Base-by-base conservation (phyloP, 2,329 filamentous ascomycete genomes). In the Pseudogymnoascus sp. region DNA sequence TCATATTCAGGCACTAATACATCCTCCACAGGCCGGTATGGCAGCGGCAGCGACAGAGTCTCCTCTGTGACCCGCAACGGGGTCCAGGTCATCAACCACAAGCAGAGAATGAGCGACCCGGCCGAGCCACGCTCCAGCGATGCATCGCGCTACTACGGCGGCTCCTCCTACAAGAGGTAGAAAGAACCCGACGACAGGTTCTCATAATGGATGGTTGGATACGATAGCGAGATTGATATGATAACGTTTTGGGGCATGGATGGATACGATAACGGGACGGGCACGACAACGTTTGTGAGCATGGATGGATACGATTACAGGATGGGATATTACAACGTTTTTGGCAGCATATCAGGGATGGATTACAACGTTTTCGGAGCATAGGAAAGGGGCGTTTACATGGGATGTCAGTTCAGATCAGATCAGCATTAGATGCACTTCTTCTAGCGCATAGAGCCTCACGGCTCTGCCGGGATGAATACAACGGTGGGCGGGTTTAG, bases 1-100 rank as follows among this genome's bases (percentile, higher is more conserved):
- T 16, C 46, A 16, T 53, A 31, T 31, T 28, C 46, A 16, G 7
- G 2, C 14, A 53, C 46, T 53, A 31, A 53, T n/a, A 28, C 46
- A 53, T 53, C 8, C 4, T 28, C 46, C 24, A 28, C 46, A 53
- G 46, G 24, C 41, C 41, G 41, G 3, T 53, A 53, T 11, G 46
- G 46, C 26, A 24, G 41, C 31, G 8, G 7, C 38, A 46, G 19
- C 24, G 46, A 53, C 16, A 19, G 26, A 22, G 50, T 56, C 28
- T 22, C 16, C 50, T 62, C 61, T 22, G 50, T 62, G 31, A 37
- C 43, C 24, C 61, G 61, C 61, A 37, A 56, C 31, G 31, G 31
- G 7, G 61, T 62, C 35, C 19, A 37, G 12, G 61, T 62, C 40
- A 62, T 24, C 61, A 53, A 62, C 41, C 61, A 62, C 38, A 31